phyloP scores from a whole-genome alignment of 257 asterid genomes.

The Fraxinus excelsior region DNA sequence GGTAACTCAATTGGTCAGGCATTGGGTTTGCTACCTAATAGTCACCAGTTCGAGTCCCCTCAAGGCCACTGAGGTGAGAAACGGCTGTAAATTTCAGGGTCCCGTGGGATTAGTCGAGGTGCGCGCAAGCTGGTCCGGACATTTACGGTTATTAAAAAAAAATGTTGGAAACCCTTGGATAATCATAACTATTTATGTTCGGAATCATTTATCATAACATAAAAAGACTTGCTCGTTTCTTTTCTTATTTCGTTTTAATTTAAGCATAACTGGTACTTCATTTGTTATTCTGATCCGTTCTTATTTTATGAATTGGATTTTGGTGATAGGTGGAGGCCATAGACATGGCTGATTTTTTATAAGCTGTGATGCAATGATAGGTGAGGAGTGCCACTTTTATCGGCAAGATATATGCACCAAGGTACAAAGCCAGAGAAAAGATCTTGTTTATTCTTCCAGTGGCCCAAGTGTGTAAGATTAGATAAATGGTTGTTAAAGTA shows the following conservation, averaged over 20 bases:
- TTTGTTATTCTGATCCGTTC: neutral
- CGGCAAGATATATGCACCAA: conserved; percentile 7
- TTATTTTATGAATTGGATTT: neutral
- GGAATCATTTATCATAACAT: neutral
- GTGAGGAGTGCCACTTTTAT: conserved; percentile 27
- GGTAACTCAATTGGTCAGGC: no score
- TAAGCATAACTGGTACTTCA: neutral
- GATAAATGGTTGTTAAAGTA: neutral
- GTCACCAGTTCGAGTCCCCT: no score
- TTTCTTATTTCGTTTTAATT: neutral
- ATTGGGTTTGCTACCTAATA: no score
- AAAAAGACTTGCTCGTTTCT: neutral
- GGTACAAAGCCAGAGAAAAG: neutral
- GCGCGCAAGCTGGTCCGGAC: no score
- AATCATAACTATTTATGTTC: neutral
- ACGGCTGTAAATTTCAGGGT: no score
- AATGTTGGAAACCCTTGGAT: neutral
- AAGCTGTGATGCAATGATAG: conserved; percentile 4
- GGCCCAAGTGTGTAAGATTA: neutral
- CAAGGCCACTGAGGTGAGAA: no score
- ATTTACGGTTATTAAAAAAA: no score
- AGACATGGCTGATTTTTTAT: conserved; percentile 43
- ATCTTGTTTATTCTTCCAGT: conserved; percentile 7
- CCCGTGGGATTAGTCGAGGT: no score
- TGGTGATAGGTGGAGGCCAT: conserved; percentile 44